Conservation (phyloP, 2,329 filamentous ascomycete species). For the Elsinoe perseae region DNA sequence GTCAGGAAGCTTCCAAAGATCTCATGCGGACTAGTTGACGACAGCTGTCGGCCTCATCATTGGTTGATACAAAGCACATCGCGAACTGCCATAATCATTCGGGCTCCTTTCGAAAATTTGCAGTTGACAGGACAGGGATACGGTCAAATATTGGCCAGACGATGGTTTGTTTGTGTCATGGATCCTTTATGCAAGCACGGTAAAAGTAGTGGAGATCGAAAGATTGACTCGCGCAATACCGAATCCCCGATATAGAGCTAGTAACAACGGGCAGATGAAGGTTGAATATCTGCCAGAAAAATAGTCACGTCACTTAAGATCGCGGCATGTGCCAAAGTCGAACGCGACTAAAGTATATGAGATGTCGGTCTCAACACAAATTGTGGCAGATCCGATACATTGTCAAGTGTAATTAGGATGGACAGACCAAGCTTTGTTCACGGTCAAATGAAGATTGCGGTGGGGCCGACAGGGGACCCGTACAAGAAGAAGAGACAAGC, state of each 20-base stretch:
- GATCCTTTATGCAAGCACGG: slow-evolving; percentile 3
- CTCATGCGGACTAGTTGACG: background rate
- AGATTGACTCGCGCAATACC: background rate
- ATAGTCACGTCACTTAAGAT: background rate
- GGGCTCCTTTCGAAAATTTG: background rate
- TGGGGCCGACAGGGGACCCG: slow-evolving; percentile 7
- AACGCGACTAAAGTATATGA: background rate
- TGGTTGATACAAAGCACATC: no score
- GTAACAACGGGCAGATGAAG: background rate
- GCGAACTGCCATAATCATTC: background rate
- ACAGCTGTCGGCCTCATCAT: background rate
- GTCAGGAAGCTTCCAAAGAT: background rate
- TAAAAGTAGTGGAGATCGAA: slow-evolving; percentile 4
- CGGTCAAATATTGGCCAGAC: background rate
- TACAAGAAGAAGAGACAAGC: slow-evolving; percentile 2
- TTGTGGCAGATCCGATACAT: background rate
- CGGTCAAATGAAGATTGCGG: background rate
- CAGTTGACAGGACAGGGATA: background rate
- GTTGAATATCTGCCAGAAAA: slow-evolving; percentile 1
- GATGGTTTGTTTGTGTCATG: slow-evolving; percentile 11
- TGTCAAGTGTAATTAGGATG: slow-evolving; percentile 6
- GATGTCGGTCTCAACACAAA: background rate
- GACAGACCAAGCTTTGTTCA: slow-evolving; percentile 9
- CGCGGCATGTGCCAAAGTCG: background rate
- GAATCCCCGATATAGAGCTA: background rate